Percentiles rank a stretch among this genome's conserved stretches.
Conservation (phyloP, 148 eudicot species). For the Rhododendron vialii region DNA sequence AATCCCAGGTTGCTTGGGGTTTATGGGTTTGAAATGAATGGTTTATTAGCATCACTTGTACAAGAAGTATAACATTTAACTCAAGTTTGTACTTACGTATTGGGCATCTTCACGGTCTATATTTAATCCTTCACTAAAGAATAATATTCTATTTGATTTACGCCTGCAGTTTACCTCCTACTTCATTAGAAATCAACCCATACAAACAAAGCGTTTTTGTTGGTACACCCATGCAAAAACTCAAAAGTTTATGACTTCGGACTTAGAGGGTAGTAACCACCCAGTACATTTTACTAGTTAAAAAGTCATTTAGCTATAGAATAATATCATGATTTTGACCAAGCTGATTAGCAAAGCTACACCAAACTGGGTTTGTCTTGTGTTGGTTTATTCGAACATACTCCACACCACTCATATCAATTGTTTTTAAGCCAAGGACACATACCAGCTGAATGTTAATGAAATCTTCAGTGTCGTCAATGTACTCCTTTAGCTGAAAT, state of each 20-base stretch:
- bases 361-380: neutral
- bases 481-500: conserved; percentile 95
- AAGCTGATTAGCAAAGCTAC: neutral
- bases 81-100: neutral
- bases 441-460: conserved; percentile 97
- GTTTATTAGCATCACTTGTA: neutral
- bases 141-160: neutral
- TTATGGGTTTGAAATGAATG: neutral
- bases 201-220: neutral
- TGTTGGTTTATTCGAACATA: neutral
- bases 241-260: neutral
- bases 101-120: neutral
- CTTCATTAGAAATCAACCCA: neutral
- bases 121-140: neutral
- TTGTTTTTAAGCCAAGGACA: neutral
- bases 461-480: conserved; percentile 97
- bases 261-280: neutral
- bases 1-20: neutral
- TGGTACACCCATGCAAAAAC: neutral
- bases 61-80: neutral
- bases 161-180: neutral
- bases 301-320: neutral
- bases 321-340: neutral
- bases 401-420: neutral
- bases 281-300: neutral